A percentile compares a stretch with the other conserved stretches of the same genome.
phyloP scores from a whole-genome alignment of 1,284 basidiomycete species.

The Cutaneotrichosporon mucoides region DNA sequence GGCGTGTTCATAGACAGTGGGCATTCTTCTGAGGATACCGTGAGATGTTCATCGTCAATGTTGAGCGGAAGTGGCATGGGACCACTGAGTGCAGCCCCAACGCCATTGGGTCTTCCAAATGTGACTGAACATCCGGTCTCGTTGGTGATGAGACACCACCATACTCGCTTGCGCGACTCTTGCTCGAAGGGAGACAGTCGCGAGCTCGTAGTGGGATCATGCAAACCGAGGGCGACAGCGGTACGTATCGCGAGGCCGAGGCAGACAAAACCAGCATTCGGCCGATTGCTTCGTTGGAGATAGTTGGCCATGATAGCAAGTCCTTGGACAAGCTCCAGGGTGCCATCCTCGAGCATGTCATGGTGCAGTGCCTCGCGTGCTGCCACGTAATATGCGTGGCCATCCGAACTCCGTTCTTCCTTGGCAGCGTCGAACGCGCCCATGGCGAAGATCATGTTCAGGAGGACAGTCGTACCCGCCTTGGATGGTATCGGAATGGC shows the following conservation, averaged over 20 bases:
- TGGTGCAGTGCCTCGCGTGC: conserved; percentile 16
- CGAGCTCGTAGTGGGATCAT: conserved; percentile 5
- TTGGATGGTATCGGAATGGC: conserved; percentile 23
- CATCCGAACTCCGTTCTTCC: conserved; percentile 9
- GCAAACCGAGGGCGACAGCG: conserved; percentile 23
- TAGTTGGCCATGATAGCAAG: conserved; percentile 32
- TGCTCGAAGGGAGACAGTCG: conserved; percentile 10
- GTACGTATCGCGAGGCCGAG: conserved; percentile 23
- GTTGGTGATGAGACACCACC: conserved; percentile 24
- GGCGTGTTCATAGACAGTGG: too few relatives aligned
- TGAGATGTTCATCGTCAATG: too few relatives aligned
- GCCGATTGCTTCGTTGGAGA: conserved; percentile 25
- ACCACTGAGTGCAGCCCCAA: too few relatives aligned
- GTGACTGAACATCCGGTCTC: conserved; percentile 27
- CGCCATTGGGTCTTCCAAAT: conserved; percentile 13
- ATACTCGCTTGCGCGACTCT: conserved; percentile 23
- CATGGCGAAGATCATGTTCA: conserved; percentile 34
- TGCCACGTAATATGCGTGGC: conserved; percentile 19
- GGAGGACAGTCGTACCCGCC: conserved; percentile 14
- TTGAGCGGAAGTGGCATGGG: too few relatives aligned
- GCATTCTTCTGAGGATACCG: too few relatives aligned
- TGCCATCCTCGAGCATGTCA: conserved; percentile 25
- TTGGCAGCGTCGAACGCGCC: conserved; percentile 21
- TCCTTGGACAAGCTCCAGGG: conserved; percentile 26
- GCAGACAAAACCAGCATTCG: conserved; percentile 27